Evolutionary conservation across 371 early-diverging fungal species (phyloP), one percentile per base, ranked within the genome.

Genomic region (Apophysomyces elegans): DNA sequence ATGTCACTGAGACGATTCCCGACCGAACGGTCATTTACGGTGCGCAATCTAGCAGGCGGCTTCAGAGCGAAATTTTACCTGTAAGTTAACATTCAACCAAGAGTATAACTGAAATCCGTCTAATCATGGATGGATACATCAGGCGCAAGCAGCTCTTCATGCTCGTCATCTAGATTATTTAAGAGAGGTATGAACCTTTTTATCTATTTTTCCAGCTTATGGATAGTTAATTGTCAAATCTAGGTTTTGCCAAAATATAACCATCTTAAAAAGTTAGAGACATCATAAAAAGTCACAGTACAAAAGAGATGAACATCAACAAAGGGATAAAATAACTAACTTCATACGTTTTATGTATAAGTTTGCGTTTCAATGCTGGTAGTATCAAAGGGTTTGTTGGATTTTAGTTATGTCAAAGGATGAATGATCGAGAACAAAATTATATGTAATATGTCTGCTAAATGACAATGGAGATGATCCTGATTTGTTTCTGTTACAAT

Each of bases 121-220:
- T 64, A 16, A 21, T 21, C 64, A 61, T 41, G 21, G 18, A 57
- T 35, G 14, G 18, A 2, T 13, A 56, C 36, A 44, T 14, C 71
- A 86, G 86, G 72, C 75, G 7, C 88, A 90, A 63, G 69, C 76
- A 38, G 68, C 78, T 13, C 71, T 93, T 14, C 93, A 93, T 69
- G 62, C 79, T 5, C 82, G 90, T 54, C 93, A 93, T 71, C 67
- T 93, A 61, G 92, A 93, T 13, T 93, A 93, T 72, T 69, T 93
- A 43, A 65, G 83, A 46, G 86, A 86, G 75, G 84, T 83, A 66
- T 37, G 70, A 38, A 11, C 16, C 18, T 18, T 14, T 46, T 13
- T 56, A 16, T 26, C 2, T 13, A 4, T 41, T 41, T 41, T 13
- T 41, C 41, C 8, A 11, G 41, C 11, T 41, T 8, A 1, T 41